phyloP scores from a whole-genome alignment of 1,284 basidiomycete genomes.

The Earliella scabrosa region DNA sequence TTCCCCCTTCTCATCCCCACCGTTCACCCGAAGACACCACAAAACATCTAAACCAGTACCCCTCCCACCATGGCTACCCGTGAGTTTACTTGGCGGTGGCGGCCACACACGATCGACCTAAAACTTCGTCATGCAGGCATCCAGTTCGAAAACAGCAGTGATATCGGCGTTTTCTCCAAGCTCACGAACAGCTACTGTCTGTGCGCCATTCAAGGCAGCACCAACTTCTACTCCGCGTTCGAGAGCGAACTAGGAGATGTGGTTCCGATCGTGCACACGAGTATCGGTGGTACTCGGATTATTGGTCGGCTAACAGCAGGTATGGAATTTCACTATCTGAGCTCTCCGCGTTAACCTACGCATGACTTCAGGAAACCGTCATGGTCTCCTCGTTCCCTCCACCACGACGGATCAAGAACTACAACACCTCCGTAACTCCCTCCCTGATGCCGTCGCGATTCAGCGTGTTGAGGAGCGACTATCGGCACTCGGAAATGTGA shows the following conservation, averaged over 20 bases:
- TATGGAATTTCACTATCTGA: slow-evolving; percentile 31
- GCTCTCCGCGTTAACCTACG: neutral
- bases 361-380: slow-evolving; percentile 74
- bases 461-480: slow-evolving; percentile 97
- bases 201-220: slow-evolving; percentile 90
- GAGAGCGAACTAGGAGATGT: slow-evolving; percentile 94
- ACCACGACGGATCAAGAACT: slow-evolving; percentile 98
- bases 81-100: slow-evolving; percentile 39
- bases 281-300: slow-evolving; percentile 94
- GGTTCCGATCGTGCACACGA: slow-evolving; percentile 96
- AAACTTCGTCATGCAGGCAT: slow-evolving; percentile 55
- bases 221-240: slow-evolving; percentile 98
- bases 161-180: slow-evolving; percentile 94
- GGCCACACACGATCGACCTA: neutral
- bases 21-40: neutral
- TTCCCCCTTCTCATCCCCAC: neutral
- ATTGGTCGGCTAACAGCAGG: slow-evolving; percentile 94
- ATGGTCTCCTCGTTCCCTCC: slow-evolving; percentile 94
- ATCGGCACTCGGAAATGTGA: slow-evolving; percentile 97
- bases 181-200: slow-evolving; percentile 97
- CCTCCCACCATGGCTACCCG: slow-evolving; percentile 65
- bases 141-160: slow-evolving; percentile 97
- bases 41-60: neutral
- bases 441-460: slow-evolving; percentile 91
- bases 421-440: slow-evolving; percentile 96